Conservation (phyloP, 2,329 filamentous ascomycete genomes). For the Microdochium trichocladiopsis region DNA sequence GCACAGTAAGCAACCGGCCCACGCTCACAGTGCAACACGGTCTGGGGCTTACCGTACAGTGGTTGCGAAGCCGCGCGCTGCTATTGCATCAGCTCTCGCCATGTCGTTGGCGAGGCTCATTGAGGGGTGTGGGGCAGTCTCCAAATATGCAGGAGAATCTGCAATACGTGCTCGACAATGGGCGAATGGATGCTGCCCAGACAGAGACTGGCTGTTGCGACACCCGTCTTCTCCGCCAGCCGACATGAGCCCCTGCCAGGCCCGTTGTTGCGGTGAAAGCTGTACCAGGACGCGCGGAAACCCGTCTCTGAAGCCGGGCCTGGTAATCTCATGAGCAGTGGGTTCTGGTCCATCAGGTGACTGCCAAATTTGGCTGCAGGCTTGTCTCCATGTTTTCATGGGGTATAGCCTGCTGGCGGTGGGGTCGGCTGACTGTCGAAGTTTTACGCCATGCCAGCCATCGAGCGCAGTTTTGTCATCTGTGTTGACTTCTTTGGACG, state of each 20-base stretch:
- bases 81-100: neutral
- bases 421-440: neutral
- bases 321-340: neutral
- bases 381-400: neutral
- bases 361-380: neutral
- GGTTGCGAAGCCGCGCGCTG: neutral
- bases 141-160: neutral
- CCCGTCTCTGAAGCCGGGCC: neutral
- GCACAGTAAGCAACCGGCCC: neutral
- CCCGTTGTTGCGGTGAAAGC: neutral
- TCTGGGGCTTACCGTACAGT: neutral
- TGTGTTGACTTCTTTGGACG: too few species aligned
- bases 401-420: neutral
- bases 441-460: neutral
- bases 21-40: neutral
- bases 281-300: neutral
- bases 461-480: too few species aligned
- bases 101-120: neutral
- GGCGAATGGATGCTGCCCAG: neutral
- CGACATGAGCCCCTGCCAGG: neutral
- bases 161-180: neutral
- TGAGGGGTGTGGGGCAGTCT: neutral
- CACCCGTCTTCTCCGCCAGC: neutral
- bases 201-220: neutral
- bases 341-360: neutral